Evolutionary conservation across 371 early-diverging fungal species (phyloP).

Genomic region (Synchytrium microbalum): DNA sequence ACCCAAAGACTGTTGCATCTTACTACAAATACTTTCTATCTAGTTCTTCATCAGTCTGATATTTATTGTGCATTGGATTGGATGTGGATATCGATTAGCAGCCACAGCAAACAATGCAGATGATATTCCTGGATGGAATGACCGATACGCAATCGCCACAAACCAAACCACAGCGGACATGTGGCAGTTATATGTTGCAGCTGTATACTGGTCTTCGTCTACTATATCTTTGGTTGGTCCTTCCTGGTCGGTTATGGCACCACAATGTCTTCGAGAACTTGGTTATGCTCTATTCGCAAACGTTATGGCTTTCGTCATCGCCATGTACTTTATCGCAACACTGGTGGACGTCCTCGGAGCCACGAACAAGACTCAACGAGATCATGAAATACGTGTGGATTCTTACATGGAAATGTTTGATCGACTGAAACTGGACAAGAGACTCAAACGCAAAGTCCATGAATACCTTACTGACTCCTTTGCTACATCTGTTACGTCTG

Average conservation of each 20-base stretch:
- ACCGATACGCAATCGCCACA: constrained; percentile 9
- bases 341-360: constrained; percentile 26
- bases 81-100: constrained; percentile 36
- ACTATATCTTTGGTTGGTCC: constrained; percentile 29
- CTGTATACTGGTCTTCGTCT: constrained; percentile 32
- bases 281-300: constrained; percentile 31
- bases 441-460: constrained; percentile 34
- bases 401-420: constrained; percentile 41
- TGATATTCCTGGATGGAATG: constrained; percentile 29
- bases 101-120: constrained; percentile 14
- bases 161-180: constrained; percentile 12
- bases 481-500: constrained; percentile 22
- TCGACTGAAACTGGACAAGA: constrained; percentile 28
- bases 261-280: constrained; percentile 24
- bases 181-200: constrained; percentile 25
- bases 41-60: constrained; percentile 27
- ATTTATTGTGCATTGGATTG: constrained; percentile 40
- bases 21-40: neutral
- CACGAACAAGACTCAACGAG: constrained; percentile 17
- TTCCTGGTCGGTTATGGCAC: constrained; percentile 14
- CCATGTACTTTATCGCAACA: constrained; percentile 32
- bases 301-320: constrained; percentile 28
- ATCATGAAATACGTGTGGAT: constrained; percentile 35
- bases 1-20: neutral
- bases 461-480: constrained; percentile 34